phyloP scores from a whole-genome alignment of 441 rosid species.

The Croton laevigatus region DNA sequence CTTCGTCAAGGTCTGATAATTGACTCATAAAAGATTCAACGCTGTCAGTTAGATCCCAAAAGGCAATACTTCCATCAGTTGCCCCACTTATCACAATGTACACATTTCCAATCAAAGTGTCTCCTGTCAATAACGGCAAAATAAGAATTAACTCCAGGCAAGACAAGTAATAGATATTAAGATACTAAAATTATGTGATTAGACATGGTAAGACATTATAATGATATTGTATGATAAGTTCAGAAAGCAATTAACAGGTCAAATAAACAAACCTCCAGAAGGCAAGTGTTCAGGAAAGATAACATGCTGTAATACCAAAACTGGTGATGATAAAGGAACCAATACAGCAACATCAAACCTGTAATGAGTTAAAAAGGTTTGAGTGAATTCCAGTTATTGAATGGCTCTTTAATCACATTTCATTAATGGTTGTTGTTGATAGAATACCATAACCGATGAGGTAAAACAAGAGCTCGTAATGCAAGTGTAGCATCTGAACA shows the following conservation, averaged over 20 bases:
- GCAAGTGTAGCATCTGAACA: constrained; percentile 92
- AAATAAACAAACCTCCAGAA: constrained; percentile 48
- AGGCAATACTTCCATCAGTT: constrained; percentile 89
- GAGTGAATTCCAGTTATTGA: constrained; percentile 5
- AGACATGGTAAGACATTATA: background rate
- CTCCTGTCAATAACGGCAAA: constrained; percentile 38
- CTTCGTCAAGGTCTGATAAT: constrained; percentile 50
- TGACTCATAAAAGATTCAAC: constrained; percentile 66
- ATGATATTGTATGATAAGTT: background rate
- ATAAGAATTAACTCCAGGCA: constrained; percentile 12
- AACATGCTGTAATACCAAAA: constrained; percentile 73
- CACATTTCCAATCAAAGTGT: constrained; percentile 34
- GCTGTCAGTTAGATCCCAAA: constrained; percentile 78
- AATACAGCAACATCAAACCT: constrained; percentile 94
- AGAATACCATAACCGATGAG: constrained; percentile 81
- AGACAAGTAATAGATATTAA: constrained; percentile 5
- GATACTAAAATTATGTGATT: constrained; percentile 2
- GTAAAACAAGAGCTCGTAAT: constrained; percentile 79
- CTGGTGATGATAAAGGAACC: constrained; percentile 67
- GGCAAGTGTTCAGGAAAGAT: constrained; percentile 43
- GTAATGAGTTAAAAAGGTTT: constrained; percentile 24
- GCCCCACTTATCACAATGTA: constrained; percentile 84
- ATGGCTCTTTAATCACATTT: constrained; percentile 4
- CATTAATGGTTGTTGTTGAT: constrained; percentile 13
- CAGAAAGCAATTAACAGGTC: background rate